A percentile compares a stretch with the other conserved stretches of the same genome.
Conservation (phyloP, 306 rosid genomes). For the Prosopis cineraria region DNA sequence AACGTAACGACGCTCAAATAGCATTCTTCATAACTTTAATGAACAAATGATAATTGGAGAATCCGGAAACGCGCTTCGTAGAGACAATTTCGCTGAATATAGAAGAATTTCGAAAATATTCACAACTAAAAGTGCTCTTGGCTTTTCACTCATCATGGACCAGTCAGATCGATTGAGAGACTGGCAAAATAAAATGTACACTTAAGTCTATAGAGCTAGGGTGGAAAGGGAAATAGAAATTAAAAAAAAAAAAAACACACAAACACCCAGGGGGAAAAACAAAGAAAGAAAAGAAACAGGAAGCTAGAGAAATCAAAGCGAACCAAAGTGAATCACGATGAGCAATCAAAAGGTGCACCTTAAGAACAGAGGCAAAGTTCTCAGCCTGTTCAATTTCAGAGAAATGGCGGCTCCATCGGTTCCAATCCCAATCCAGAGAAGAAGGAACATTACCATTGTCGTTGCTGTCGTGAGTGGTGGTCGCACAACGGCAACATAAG, state of each 20-base stretch:
- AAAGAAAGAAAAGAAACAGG: background rate
- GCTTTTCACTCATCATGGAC: background rate
- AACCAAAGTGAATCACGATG: background rate
- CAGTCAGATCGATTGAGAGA: background rate
- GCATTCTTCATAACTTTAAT: background rate
- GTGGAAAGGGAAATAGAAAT: background rate
- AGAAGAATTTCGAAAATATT: background rate
- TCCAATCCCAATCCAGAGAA: slow-evolving; percentile 85
- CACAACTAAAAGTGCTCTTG: background rate
- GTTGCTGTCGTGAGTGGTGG: slow-evolving; percentile 12
- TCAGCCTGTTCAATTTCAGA: slow-evolving; percentile 94
- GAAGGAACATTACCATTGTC: slow-evolving; percentile 40
- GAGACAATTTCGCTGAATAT: background rate
- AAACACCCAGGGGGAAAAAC: background rate
- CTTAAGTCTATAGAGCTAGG: background rate
- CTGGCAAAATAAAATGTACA: background rate
- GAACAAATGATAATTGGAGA: background rate
- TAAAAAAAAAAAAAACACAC: background rate
- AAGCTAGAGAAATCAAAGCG: background rate
- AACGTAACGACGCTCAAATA: background rate
- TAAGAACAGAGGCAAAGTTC: slow-evolving; percentile 83
- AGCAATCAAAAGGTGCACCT: slow-evolving; percentile 42
- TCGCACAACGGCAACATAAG: slow-evolving; percentile 59
- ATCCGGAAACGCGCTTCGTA: background rate
- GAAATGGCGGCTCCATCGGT: slow-evolving; percentile 90